Evolutionary conservation across 2,329 filamentous ascomycete species (phyloP).

Genomic region (Hypoxylon sp.): DNA sequence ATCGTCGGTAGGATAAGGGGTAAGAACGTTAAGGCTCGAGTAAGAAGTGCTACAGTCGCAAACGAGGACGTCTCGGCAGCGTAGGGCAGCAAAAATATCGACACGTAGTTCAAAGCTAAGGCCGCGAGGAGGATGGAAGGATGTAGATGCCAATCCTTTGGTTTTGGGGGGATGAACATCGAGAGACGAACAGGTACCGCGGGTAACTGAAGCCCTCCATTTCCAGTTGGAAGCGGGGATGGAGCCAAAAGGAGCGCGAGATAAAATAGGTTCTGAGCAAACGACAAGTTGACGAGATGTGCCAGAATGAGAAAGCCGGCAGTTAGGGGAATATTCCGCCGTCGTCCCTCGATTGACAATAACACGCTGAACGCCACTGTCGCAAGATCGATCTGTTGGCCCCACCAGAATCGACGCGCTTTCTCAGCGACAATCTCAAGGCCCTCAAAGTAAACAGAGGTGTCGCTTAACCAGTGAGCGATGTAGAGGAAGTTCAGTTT

Average conservation of each 20-base stretch:
- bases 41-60: conserved; percentile 50
- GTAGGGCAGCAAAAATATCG: conserved; percentile 56
- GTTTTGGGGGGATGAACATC: conserved; percentile 56
- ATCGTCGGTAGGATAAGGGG: conserved; percentile 61
- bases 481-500: conserved; percentile 58
- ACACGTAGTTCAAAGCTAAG: conserved; percentile 53
- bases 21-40: conserved; percentile 57
- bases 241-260: conserved; percentile 69
- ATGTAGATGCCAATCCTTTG: conserved; percentile 59
- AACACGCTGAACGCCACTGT: conserved; percentile 68
- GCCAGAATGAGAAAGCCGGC: conserved; percentile 70
- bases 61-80: conserved; percentile 58
- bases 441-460: conserved; percentile 64
- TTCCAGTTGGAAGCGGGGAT: conserved; percentile 55
- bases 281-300: conserved; percentile 70
- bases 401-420: conserved; percentile 71
- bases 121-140: conserved; percentile 53
- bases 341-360: conserved; percentile 69
- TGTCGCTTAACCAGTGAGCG: conserved; percentile 66
- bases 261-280: conserved; percentile 74
- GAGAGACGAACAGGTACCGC: conserved; percentile 50
- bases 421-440: conserved; percentile 67
- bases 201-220: conserved; percentile 47
- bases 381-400: conserved; percentile 69
- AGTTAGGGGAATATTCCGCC: conserved; percentile 66